These are phyloP conservation scores for Neurospora cerealis DNA, from an alignment of 495 filamentous ascomycete genomes.

Conservation along the genomic window DNA sequence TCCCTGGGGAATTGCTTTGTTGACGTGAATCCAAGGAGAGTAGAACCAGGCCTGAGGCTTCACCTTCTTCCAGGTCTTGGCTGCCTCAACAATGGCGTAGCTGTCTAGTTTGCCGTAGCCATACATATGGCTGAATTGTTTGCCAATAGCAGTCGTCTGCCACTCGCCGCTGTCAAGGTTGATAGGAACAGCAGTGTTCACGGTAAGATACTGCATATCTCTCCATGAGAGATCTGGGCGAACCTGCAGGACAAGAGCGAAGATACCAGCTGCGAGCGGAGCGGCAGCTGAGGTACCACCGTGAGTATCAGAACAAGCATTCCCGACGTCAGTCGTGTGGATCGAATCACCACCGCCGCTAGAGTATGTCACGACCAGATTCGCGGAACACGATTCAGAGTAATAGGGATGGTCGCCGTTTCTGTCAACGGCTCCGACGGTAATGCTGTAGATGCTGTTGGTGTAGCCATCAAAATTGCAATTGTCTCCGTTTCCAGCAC, in stretches of 20 bases:
- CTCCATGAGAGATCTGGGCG: constrained; percentile 88
- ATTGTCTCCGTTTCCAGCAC: constrained; percentile 78
- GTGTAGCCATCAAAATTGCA: constrained; percentile 99
- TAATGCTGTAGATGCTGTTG: constrained; percentile 98
- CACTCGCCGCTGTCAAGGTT: constrained; percentile 63
- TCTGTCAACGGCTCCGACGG: constrained; percentile 85
- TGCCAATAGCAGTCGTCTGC: constrained; percentile 69
- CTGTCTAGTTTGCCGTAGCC: constrained; percentile 92
- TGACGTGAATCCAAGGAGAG: constrained; percentile 86
- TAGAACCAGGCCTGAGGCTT: constrained; percentile 97
- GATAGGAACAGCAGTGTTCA: constrained; percentile 76
- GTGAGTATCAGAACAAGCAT: constrained; percentile 67
- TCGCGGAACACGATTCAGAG: constrained; percentile 90
- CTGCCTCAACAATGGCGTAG: constrained; percentile 74
- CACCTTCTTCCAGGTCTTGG: constrained; percentile 74
- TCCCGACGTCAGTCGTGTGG: constrained; percentile 93
- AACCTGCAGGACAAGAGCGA: constrained; percentile 80
- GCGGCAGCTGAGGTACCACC: constrained; percentile 97
- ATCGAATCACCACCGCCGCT: constrained; percentile 83
- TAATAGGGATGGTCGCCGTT: constrained; percentile 82
- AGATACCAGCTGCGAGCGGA: constrained; percentile 81
- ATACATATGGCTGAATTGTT: constrained; percentile 84
- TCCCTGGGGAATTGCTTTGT: constrained; percentile 79
- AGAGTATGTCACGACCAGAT: constrained; percentile 92
- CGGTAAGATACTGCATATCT: constrained; percentile 84